Conservation (phyloP, 139 green algal genomes). For the Volvox africanus region DNA sequence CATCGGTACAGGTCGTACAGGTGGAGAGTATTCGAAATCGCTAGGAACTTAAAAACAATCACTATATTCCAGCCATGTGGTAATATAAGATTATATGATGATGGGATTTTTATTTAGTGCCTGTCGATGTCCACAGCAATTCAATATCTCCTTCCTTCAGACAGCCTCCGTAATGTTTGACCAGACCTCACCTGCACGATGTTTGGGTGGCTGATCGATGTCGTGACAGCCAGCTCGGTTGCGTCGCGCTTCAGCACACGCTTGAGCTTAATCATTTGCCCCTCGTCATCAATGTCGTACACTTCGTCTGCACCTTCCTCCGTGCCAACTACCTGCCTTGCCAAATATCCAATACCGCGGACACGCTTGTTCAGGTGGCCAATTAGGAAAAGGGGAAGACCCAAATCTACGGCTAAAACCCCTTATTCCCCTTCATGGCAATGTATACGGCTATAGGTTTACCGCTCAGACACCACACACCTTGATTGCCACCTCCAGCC, state of each 20-base stretch:
- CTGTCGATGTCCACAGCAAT: no score
- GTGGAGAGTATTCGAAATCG: no score
- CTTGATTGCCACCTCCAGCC: constrained; percentile 45
- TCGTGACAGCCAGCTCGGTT: constrained; percentile 42
- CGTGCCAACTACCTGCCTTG: constrained; percentile 25
- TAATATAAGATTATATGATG: no score
- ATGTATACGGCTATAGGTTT: no score
- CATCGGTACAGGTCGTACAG: no score
- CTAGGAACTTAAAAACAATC: no score
- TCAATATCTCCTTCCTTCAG: no score
- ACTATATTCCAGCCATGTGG: no score
- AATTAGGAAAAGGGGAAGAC: no score
- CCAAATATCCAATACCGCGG: neutral
- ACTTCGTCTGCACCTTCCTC: constrained; percentile 42
- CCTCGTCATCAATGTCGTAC: constrained; percentile 48
- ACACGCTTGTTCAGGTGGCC: neutral
- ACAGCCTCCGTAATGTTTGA: neutral
- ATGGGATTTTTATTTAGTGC: no score
- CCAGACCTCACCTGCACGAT: constrained; percentile 23
- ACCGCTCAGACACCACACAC: neutral
- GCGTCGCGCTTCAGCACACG: constrained; percentile 43
- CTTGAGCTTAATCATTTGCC: constrained; percentile 21
- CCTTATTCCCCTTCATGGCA: no score
- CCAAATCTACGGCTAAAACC: no score
- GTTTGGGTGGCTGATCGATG: constrained; percentile 31